Evolutionary conservation across 208 protist genomes (phyloP), one percentile per base, ranked within the genome.

Genomic region (Crithidia brevicula): DNA sequence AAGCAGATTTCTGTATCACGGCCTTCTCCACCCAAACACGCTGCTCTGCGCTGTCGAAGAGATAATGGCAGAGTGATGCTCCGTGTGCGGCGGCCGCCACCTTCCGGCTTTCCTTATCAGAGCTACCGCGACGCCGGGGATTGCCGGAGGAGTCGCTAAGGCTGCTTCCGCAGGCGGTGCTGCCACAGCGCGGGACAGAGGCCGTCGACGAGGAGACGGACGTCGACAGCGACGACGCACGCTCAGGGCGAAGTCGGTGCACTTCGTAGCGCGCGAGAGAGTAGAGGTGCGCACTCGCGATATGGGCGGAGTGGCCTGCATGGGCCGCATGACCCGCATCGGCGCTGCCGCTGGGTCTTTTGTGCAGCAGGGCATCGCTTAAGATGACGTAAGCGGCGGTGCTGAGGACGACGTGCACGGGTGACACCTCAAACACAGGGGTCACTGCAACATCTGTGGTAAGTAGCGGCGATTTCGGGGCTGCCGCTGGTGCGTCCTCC

Each of bases 351-450:
- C 7, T 11, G 22, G 46, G 47, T 34, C 43, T 36, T 34, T 22
- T 22, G 40, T 42, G 57, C 33, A 69, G 16, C 23, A 72, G 30
- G 20, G 42, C 34, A 13, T 75, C 74, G 13, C 63, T 56, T 28
- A 80, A 33, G 23, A 67, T 9, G 16, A 67, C 47, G 52, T 66
- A 80, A 11, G 66, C 53, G 16, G 73, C 42, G 61, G 56, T 69
- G 53, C 47, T 70, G 51, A 79, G 60, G 28, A 73, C 58, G 31
- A 79, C 53, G 54, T 64, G 46, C 45, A 79, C 51, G 10, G 65
- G 73, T 2, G 57, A 65, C 50, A 80, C 68, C 43, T 64, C 43
- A 23, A 77, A 64, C 25, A 77, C 46, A 0, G 71, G 69, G 9
- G 69, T 28, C 0, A 64, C 25, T 4, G 28, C 38, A 22, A 49